Evolutionary conservation across 768 basidiomycete genomes (phyloP).

Genomic region (Termitomyces sp.): DNA sequence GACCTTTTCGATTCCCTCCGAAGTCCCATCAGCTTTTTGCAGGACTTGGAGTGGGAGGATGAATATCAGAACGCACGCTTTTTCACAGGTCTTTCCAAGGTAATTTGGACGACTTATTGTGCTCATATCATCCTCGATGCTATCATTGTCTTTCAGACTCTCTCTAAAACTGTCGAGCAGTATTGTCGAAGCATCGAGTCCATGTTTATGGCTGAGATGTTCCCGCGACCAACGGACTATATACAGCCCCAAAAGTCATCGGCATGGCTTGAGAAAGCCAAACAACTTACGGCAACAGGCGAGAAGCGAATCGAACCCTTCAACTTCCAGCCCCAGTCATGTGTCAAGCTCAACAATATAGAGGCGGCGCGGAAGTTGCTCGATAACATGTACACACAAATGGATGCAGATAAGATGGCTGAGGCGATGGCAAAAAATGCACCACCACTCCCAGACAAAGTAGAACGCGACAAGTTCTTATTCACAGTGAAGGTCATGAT

Average conservation of each 20-base stretch:
- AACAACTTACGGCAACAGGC: constrained; percentile 64
- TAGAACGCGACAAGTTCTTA: constrained; percentile 62
- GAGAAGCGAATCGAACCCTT: constrained; percentile 95
- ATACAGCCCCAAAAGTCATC: constrained; percentile 82
- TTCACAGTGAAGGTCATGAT: constrained; percentile 93
- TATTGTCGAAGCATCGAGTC: constrained; percentile 86
- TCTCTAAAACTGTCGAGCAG: constrained; percentile 87
- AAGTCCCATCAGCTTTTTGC: constrained; percentile 83
- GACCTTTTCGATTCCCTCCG: constrained; percentile 94
- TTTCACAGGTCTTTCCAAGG: constrained; percentile 85
- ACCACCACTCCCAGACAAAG: constrained; percentile 72
- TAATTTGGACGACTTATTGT: constrained; percentile 18
- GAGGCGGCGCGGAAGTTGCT: constrained; percentile 86
- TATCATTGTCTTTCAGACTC: constrained; percentile 46
- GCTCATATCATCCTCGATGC: not conserved
- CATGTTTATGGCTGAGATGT: constrained; percentile 94
- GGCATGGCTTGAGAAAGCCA: constrained; percentile 84
- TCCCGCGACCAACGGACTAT: constrained; percentile 73
- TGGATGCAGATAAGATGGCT: constrained; percentile 84
- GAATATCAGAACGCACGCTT: constrained; percentile 85
- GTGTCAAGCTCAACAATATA: constrained; percentile 97
- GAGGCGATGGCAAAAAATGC: constrained; percentile 49
- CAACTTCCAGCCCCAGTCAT: constrained; percentile 90
- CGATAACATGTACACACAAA: constrained; percentile 90
- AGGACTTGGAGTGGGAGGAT: constrained; percentile 91